Evolutionary conservation across 202 grass and related monocot species (phyloP).

Genomic region (Panicum hallii): DNA sequence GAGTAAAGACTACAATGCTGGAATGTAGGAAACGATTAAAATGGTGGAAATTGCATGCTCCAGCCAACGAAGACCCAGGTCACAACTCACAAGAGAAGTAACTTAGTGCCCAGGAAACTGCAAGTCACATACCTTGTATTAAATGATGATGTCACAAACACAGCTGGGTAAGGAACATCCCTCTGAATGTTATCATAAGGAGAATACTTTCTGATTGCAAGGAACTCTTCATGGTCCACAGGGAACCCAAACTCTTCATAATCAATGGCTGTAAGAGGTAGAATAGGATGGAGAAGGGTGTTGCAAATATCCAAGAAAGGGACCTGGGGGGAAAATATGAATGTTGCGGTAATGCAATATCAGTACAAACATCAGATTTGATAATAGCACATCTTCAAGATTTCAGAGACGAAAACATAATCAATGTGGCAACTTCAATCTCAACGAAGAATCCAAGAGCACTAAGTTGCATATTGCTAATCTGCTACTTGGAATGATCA

Average conservation of each 20-base stretch:
- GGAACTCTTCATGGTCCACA: constrained; percentile 83
- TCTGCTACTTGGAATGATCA: constrained; percentile 30
- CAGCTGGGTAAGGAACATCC: constrained; percentile 82
- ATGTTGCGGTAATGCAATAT: constrained; percentile 21
- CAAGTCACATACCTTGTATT: constrained; percentile 65
- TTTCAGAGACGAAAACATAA: constrained; percentile 16
- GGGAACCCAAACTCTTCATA: constrained; percentile 98
- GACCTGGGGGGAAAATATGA: constrained; percentile 53
- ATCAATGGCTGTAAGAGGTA: constrained; percentile 90
- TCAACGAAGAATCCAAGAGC: constrained; percentile 14
- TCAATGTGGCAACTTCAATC: constrained; percentile 20
- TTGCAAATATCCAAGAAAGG: constrained; percentile 98
- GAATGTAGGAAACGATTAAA: not conserved
- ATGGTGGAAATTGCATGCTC: constrained; percentile 10
- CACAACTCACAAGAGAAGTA: not conserved
- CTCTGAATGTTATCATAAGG: constrained; percentile 97
- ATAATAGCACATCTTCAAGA: constrained; percentile 27
- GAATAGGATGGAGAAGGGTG: constrained; percentile 86
- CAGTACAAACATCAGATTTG: constrained; percentile 16
- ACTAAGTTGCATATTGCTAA: constrained; percentile 13
- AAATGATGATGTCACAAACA: constrained; percentile 93
- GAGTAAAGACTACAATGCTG: constrained; percentile 15
- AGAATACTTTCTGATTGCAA: constrained; percentile 90
- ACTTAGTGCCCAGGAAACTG: constrained; percentile 26
- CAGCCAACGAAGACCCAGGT: constrained; percentile 5